Evolutionary conservation across 495 filamentous ascomycete species (phyloP).

Genomic region (Aspergillus steynii): DNA sequence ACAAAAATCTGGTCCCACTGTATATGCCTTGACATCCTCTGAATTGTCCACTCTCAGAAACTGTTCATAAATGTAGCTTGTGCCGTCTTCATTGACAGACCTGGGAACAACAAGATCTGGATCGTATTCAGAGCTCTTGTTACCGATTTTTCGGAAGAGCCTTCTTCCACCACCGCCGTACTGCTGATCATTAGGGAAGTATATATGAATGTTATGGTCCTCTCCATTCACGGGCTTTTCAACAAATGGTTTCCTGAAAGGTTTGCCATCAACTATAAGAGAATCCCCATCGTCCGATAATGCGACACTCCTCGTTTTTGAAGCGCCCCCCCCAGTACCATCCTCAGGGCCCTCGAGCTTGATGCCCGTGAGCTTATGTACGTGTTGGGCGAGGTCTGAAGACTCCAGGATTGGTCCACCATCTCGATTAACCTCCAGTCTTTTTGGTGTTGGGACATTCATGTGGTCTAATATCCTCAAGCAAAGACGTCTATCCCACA

Average conservation of each 20-base stretch:
- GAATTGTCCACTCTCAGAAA: constrained; percentile 95
- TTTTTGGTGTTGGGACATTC: constrained; percentile 80
- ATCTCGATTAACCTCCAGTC: constrained; percentile 93
- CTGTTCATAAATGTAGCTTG: constrained; percentile 94
- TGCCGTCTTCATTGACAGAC: constrained; percentile 71
- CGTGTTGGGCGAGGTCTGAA: constrained; percentile 71
- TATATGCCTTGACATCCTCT: constrained; percentile 98
- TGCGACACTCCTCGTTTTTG: constrained; percentile 64
- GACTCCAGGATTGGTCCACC: constrained; percentile 82
- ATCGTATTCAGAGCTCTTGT: constrained; percentile 96
- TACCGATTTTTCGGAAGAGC: constrained; percentile 94
- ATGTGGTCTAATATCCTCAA: constrained; percentile 84
- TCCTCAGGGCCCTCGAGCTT: constrained; percentile 72
- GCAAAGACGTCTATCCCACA: constrained; percentile 94
- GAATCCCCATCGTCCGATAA: constrained; percentile 83
- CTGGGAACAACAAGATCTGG: constrained; percentile 71
- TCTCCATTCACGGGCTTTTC: constrained; percentile 98
- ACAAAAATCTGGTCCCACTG: constrained; percentile 89
- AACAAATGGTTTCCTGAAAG: constrained; percentile 90
- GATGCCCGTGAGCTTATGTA: constrained; percentile 78
- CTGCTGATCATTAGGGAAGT: constrained; percentile 76
- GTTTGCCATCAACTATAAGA: constrained; percentile 78
- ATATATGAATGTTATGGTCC: constrained; percentile 98
- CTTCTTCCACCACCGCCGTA: constrained; percentile 83
- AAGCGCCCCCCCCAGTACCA: constrained; percentile 64